These are phyloP conservation scores for Yarrowia sp. DNA, from an alignment of 805 yeast species.

Conservation along the genomic window DNA sequence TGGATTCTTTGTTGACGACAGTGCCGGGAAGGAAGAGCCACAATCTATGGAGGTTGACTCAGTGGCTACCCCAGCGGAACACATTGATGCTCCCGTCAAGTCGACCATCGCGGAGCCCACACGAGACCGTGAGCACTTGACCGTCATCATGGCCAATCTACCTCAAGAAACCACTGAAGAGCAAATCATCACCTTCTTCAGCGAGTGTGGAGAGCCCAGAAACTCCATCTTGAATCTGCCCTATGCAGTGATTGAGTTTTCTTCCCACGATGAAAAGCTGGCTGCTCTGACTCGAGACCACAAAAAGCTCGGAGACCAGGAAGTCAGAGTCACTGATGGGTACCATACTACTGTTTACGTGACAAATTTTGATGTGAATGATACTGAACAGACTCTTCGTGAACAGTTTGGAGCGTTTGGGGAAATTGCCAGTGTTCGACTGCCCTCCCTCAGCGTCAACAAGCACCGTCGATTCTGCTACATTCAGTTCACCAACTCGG, in stretches of 20 bases:
- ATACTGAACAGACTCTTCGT: background rate
- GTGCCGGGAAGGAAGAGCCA: background rate
- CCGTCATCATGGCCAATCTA: conserved; percentile 1
- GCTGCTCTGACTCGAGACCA: conserved; percentile 15
- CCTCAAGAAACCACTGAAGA: background rate
- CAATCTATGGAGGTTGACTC: conserved; percentile 1
- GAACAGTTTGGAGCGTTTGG: conserved; percentile 14
- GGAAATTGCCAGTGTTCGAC: conserved; percentile 12
- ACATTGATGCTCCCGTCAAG: background rate
- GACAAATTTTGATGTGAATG: conserved; percentile 16
- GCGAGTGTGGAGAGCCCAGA: conserved; percentile 14
- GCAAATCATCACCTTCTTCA: background rate
- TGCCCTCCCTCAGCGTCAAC: conserved; percentile 16
- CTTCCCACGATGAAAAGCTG: background rate
- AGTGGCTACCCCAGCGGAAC: background rate
- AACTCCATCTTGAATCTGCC: background rate
- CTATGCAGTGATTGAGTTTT: conserved; percentile 14
- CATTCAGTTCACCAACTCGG: conserved; percentile 5
- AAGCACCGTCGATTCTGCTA: conserved; percentile 16
- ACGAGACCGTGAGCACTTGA: conserved; percentile 6
- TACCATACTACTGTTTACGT: conserved; percentile 9
- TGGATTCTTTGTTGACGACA: background rate
- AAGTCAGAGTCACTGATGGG: conserved; percentile 7
- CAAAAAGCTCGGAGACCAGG: background rate
- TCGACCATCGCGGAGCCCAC: background rate